phyloP scores from a whole-genome alignment of 805 yeast genomes.

The Metschnikowia cerradonensis region DNA sequence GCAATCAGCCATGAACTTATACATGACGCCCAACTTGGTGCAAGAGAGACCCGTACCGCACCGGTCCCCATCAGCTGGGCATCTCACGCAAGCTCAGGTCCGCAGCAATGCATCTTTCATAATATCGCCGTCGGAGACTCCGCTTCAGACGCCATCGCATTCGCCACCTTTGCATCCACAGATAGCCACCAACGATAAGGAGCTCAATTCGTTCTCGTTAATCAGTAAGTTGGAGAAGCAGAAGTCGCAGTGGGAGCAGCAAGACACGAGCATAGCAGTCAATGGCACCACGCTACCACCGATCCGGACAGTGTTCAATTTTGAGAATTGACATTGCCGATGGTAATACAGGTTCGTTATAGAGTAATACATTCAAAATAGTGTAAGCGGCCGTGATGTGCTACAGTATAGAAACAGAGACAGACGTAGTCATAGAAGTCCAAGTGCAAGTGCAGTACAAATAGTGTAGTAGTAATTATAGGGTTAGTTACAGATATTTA shows the following conservation, averaged over 20 bases:
- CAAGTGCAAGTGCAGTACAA: too few relatives aligned
- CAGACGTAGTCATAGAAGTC: too few relatives aligned
- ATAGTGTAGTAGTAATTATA: too few relatives aligned
- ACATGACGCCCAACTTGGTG: constrained; percentile 6
- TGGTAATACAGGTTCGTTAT: not conserved
- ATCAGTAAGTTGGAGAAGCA: constrained; percentile 25
- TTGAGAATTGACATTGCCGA: constrained; percentile 9
- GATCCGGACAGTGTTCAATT: constrained; percentile 35
- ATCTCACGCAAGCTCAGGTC: constrained; percentile 5
- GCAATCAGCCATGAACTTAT: constrained; percentile 10
- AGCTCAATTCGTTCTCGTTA: constrained; percentile 21
- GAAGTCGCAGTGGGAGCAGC: constrained; percentile 13
- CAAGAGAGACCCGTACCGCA: not conserved
- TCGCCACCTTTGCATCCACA: constrained; percentile 42
- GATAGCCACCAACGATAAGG: constrained; percentile 10
- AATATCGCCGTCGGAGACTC: constrained; percentile 42
- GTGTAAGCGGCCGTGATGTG: too few relatives aligned
- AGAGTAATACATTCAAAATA: not conserved
- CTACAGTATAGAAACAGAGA: too few relatives aligned
- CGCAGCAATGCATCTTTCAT: constrained; percentile 22
- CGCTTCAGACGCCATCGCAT: constrained; percentile 47
- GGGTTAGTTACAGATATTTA: too few relatives aligned
- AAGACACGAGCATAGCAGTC: constrained; percentile 31
- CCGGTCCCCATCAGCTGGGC: constrained; percentile 1
- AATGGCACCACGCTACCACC: constrained; percentile 42